A percentile compares a stretch with the other conserved stretches of the same genome.
These are phyloP conservation scores for Trematosphaeria pertusa DNA, from an alignment of 2,329 filamentous ascomycete species.

Conservation along the genomic window DNA sequence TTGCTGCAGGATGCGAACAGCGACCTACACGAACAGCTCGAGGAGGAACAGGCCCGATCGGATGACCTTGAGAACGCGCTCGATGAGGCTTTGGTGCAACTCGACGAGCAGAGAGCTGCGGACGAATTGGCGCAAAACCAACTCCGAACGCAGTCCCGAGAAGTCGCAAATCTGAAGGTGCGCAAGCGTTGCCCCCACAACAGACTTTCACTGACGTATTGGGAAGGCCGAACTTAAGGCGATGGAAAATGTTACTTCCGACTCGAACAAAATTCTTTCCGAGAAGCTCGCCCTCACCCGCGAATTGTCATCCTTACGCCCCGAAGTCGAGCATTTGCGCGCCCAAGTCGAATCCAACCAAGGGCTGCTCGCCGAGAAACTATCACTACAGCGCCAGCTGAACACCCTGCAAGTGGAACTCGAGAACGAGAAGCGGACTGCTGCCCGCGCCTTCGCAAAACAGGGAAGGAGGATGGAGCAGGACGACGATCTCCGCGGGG, in stretches of 20 bases:
- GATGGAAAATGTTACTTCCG: conserved; percentile 70
- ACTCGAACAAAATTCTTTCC: conserved; percentile 72
- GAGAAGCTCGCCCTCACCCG: conserved; percentile 69
- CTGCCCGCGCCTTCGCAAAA: conserved; percentile 63
- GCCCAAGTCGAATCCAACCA: conserved; percentile 68
- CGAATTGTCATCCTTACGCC: conserved; percentile 65
- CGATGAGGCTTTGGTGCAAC: conserved; percentile 55
- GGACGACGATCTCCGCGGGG: conserved; percentile 55
- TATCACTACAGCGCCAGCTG: conserved; percentile 79
- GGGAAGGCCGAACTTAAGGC: conserved; percentile 73
- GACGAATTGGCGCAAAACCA: conserved; percentile 57
- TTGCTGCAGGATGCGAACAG: conserved; percentile 77
- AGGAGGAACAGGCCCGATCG: conserved; percentile 66
- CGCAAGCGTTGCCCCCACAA: conserved; percentile 53
- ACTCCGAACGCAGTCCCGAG: conserved; percentile 59
- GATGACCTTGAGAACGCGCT: conserved; percentile 60
- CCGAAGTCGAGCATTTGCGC: conserved; percentile 68
- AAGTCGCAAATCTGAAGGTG: conserved; percentile 65
- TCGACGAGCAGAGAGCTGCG: conserved; percentile 56
- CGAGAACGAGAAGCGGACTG: conserved; percentile 78
- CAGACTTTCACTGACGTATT: conserved; percentile 39
- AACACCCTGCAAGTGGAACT: conserved; percentile 80
- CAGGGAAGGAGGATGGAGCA: conserved; percentile 57
- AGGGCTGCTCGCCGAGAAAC: conserved; percentile 76
- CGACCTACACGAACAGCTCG: conserved; percentile 68